Conservation (phyloP, 2,329 filamentous ascomycete genomes). For the Dryadomyces sulphureus region DNA sequence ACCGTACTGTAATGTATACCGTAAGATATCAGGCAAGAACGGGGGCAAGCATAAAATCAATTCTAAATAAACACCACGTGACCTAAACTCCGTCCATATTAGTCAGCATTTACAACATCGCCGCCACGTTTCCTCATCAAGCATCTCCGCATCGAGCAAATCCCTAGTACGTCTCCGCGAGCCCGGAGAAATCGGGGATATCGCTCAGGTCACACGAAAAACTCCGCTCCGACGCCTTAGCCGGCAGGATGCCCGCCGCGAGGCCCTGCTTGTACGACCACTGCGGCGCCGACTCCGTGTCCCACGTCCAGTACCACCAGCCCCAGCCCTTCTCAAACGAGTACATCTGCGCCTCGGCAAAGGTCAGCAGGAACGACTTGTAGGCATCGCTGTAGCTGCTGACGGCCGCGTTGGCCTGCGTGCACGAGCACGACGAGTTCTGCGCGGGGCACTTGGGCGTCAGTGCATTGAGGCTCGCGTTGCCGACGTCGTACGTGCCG, state of each 20-base stretch:
- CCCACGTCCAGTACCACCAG: slow-evolving; percentile 98
- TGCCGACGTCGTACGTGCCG: slow-evolving; percentile 63
- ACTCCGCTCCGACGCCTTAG: slow-evolving; percentile 53
- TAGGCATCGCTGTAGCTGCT: slow-evolving; percentile 55
- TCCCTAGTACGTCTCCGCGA: slow-evolving; percentile 35
- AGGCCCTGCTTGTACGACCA: slow-evolving; percentile 86
- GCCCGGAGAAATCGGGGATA: slow-evolving; percentile 37
- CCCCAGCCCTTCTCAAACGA: slow-evolving; percentile 88
- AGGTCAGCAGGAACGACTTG: slow-evolving; percentile 74
- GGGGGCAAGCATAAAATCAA: too few species aligned
- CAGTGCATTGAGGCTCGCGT: slow-evolving; percentile 44
- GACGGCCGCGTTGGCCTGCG: slow-evolving; percentile 59
- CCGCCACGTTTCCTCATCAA: neutral
- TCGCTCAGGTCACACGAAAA: slow-evolving; percentile 47
- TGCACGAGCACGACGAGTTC: slow-evolving; percentile 55
- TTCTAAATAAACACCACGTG: too few species aligned
- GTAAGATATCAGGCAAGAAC: too few species aligned
- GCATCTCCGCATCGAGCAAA: neutral
- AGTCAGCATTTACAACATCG: neutral
- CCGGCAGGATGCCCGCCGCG: slow-evolving; percentile 63
- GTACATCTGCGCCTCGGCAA: slow-evolving; percentile 92
- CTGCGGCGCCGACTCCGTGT: slow-evolving; percentile 57
- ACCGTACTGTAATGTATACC: too few species aligned
- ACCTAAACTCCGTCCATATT: too few species aligned
- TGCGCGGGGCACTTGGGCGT: slow-evolving; percentile 60